Conservation (phyloP, 495 filamentous ascomycete species). For the Trichocladium uniseriatum region DNA sequence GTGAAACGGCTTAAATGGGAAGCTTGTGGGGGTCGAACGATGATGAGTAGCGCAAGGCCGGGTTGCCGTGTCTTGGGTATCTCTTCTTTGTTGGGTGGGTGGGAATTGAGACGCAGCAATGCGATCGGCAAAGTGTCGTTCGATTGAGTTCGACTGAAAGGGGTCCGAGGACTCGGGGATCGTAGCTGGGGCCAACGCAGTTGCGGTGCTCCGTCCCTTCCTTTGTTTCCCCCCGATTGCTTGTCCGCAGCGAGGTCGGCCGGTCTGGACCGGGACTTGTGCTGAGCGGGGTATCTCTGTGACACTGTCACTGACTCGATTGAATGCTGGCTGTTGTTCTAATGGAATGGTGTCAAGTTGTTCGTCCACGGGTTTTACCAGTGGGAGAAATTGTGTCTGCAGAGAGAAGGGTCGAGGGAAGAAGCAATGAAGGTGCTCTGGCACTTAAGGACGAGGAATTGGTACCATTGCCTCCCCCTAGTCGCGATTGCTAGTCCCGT, state of each 20-base stretch:
- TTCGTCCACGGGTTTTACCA: neutral
- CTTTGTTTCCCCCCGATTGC: no score
- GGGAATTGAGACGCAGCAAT: neutral
- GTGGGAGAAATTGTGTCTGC: neutral
- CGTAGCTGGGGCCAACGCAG: neutral
- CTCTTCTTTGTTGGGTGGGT: conserved; percentile 9
- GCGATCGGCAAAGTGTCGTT: conserved; percentile 17
- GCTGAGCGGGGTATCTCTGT: conserved; percentile 6
- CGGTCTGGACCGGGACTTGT: conserved; percentile 3
- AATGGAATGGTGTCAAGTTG: no score
- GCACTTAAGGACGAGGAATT: no score
- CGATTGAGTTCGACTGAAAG: no score
- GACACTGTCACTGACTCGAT: conserved; percentile 13
- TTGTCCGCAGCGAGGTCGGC: neutral
- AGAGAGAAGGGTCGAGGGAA: neutral
- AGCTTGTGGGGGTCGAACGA: conserved; percentile 19
- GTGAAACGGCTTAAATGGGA: conserved; percentile 21
- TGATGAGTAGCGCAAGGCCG: conserved; percentile 7
- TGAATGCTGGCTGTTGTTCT: neutral
- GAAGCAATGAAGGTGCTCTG: neutral
- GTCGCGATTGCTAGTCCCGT: neutral
- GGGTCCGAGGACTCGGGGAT: neutral
- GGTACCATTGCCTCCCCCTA: neutral
- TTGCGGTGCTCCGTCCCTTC: neutral
- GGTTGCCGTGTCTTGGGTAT: neutral